A percentile compares a stretch with the other conserved stretches of the same genome.
These are phyloP conservation scores for Leccinum longicurvipes DNA, from an alignment of 768 basidiomycete genomes.

Conservation along the genomic window DNA sequence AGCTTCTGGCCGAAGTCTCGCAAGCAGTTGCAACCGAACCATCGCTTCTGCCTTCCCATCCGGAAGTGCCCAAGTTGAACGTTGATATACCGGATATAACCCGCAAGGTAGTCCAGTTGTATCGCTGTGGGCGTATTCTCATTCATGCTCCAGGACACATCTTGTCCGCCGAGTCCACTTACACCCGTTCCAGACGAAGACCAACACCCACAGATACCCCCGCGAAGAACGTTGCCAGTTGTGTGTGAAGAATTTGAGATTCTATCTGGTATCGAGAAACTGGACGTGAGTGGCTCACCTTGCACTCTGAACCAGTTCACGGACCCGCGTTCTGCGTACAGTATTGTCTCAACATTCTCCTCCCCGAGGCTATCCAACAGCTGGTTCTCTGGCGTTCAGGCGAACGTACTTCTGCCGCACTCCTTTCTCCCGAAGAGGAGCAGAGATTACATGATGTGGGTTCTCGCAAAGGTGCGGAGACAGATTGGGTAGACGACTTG, in stretches of 20 bases:
- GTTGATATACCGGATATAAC: slow-evolving; percentile 1
- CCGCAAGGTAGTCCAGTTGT: slow-evolving; percentile 12
- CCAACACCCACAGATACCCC: background rate
- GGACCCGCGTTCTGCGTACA: slow-evolving; percentile 23
- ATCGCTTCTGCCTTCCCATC: slow-evolving; percentile 25
- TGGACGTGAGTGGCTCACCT: slow-evolving; percentile 40
- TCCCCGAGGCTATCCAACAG: slow-evolving; percentile 70
- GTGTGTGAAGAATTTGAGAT: slow-evolving; percentile 44
- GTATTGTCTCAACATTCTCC: slow-evolving; percentile 71
- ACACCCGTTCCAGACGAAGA: slow-evolving; percentile 16
- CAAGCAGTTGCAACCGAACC: slow-evolving; percentile 30
- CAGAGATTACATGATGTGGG: slow-evolving; percentile 49
- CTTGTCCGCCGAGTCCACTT: slow-evolving; percentile 21
- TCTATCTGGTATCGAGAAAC: slow-evolving; percentile 45
- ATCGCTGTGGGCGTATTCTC: background rate
- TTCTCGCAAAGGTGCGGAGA: slow-evolving; percentile 44
- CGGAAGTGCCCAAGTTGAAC: slow-evolving; percentile 19
- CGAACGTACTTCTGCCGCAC: slow-evolving; percentile 44
- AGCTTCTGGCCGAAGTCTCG: slow-evolving; percentile 29
- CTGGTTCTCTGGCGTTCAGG: slow-evolving; percentile 72
- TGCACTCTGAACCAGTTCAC: background rate
- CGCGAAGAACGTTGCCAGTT: slow-evolving; percentile 15
- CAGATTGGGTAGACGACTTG: slow-evolving; percentile 70
- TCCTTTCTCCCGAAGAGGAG: slow-evolving; percentile 57
- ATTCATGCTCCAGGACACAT: slow-evolving; percentile 12